These are phyloP conservation scores for Zygnema cylindricum DNA, from an alignment of 139 green algal genomes.

Conservation along the genomic window DNA sequence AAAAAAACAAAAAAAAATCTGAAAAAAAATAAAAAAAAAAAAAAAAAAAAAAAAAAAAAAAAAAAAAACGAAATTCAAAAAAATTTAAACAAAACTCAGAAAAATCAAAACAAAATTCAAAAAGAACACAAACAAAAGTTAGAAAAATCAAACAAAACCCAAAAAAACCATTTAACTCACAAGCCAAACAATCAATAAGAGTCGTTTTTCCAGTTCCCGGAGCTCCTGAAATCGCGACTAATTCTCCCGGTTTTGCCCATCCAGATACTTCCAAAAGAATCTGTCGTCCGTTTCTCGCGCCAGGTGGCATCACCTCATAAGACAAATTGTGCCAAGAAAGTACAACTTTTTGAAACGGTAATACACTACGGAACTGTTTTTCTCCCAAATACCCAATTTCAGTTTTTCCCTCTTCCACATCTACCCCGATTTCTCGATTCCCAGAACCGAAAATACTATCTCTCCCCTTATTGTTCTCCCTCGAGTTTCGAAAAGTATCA, in stretches of 20 bases:
- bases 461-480: too few species aligned
- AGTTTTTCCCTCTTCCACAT: too few species aligned
- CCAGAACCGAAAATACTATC: too few species aligned
- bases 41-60: too few species aligned
- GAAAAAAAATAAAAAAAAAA: too few species aligned
- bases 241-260: conserved; percentile 38
- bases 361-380: too few species aligned
- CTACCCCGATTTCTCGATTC: too few species aligned
- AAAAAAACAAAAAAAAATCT: too few species aligned
- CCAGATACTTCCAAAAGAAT: conserved; percentile 24
- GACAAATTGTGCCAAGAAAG: neutral
- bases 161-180: neutral
- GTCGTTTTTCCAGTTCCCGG: conserved; percentile 38
- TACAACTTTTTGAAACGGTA: neutral
- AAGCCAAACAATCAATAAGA: conserved; percentile 33
- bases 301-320: conserved; percentile 7
- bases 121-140: neutral
- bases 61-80: too few species aligned
- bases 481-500: too few species aligned
- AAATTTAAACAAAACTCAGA: too few species aligned
- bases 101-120: neutral
- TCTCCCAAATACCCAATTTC: too few species aligned
- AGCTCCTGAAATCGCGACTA: conserved; percentile 15
- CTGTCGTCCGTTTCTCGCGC: neutral
- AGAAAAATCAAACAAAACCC: neutral